Base-by-base conservation (phyloP, 106 monocot species). In the Narthecium ossifragum region DNA sequence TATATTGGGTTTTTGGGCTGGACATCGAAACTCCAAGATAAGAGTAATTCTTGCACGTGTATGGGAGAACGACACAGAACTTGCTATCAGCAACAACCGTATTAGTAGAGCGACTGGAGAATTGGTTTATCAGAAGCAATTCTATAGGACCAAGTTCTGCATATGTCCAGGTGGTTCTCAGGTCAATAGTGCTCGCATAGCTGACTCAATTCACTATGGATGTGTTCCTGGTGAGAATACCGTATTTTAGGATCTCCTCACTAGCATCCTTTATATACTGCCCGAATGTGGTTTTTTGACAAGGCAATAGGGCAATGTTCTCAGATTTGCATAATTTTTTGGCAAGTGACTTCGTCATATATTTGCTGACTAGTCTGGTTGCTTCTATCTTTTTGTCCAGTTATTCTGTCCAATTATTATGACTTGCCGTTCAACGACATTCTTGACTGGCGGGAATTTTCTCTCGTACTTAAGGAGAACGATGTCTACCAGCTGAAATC, bases 101-200 rank as follows among this genome's bases (percentile, higher is more conserved):
- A 90, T 96, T 55, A 90, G 63, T 39, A 74, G 96, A 78, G 90
- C 83, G 53, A 84, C 59, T 51, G 96, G 96, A 43, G 78, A 83
- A 50, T 61, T 96, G 65, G 78, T 90, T 62, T 96, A 96, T 59
- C 96, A 96, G 40, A 96, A 84, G 60, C 67, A 34, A 20, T 96
- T 96, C 60, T 96, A 90, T 59, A 80, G 63, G 40, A 86, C 80
- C 17, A 90, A 96, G 59, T 96, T 83, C 50, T 96, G 96, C 82
- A 84, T 96, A 46, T 96, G 96, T 64, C 96, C 96, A 63, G 96
- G 90, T 78, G 96, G 96, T 15, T 96, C 96, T 26, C 96, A 96
- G 59, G 96, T 96, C 27, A 96, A 96, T 51, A 96, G 96, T 69
- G 96, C 96, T 39, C 77, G 96, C 13, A 84, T 96, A 70, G 55